These are phyloP conservation scores for Penicillium lividum DNA, from an alignment of 495 filamentous ascomycete genomes.

Conservation along the genomic window DNA sequence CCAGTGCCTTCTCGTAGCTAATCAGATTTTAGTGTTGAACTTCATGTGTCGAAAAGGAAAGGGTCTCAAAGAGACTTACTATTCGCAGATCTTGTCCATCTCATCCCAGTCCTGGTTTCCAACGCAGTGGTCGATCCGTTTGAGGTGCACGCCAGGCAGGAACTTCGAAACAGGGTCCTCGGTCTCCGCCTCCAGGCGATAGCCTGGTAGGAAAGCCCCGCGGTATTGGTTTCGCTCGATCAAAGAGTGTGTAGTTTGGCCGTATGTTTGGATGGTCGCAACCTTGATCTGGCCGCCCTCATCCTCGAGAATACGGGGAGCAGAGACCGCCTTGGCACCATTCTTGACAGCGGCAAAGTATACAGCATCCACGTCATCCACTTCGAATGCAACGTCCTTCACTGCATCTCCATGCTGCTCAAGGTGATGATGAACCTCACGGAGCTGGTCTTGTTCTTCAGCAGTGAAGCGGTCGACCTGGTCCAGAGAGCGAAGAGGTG, in stretches of 20 bases:
- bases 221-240: conserved; percentile 66
- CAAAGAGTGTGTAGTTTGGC: conserved; percentile 88
- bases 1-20: conserved; percentile 82
- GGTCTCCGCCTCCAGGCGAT: conserved; percentile 46
- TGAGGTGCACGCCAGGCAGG: conserved; percentile 63
- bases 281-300: conserved; percentile 58
- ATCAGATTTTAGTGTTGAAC: conserved; percentile 21
- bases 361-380: conserved; percentile 77
- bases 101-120: conserved; percentile 91
- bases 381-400: conserved; percentile 89
- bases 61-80: conserved; percentile 38
- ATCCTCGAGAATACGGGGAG: conserved; percentile 50
- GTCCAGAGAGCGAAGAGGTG: conserved; percentile 66
- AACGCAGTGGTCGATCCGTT: conserved; percentile 87
- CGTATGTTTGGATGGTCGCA: conserved; percentile 83
- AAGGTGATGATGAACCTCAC: conserved; percentile 73
- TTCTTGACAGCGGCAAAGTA: conserved; percentile 67
- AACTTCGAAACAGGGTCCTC: conserved; percentile 51
- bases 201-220: conserved; percentile 81
- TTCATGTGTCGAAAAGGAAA: background rate
- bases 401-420: conserved; percentile 86
- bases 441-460: conserved; percentile 59
- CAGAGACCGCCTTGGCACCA: conserved; percentile 65
- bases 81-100: conserved; percentile 82
- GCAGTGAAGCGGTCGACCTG: conserved; percentile 46